A percentile compares a stretch with the other conserved stretches of the same genome.
These are phyloP conservation scores for Lichtheimia hyalospora DNA, from an alignment of 371 early-diverging fungal genomes.

Conservation along the genomic window DNA sequence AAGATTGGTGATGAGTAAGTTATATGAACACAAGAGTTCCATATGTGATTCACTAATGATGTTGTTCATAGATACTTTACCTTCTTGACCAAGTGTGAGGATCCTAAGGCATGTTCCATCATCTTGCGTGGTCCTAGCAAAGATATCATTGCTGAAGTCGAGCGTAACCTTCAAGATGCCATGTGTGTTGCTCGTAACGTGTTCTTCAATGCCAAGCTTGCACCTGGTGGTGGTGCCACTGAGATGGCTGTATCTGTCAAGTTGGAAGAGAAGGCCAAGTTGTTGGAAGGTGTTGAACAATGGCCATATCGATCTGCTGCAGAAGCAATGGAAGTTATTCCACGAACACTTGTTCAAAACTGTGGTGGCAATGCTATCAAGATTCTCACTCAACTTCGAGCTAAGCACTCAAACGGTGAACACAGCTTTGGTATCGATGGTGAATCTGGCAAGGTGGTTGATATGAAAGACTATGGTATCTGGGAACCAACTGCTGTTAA, in stretches of 20 bases:
- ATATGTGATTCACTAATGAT: background rate
- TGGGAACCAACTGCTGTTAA: constrained; percentile 99
- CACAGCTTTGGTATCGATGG: constrained; percentile 97
- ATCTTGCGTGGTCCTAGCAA: constrained; percentile 98
- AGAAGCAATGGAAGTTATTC: constrained; percentile 98
- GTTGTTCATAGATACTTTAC: constrained; percentile 75
- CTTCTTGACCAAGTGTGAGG: constrained; percentile 92
- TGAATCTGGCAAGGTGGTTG: constrained; percentile 90
- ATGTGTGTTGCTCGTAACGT: constrained; percentile 99
- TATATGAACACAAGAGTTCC: background rate
- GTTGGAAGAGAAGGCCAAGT: constrained; percentile 88
- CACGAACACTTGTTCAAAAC: constrained; percentile 97
- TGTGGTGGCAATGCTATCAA: constrained; percentile 98
- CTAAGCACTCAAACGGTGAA: constrained; percentile 91
- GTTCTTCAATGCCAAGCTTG: constrained; percentile 89
- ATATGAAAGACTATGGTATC: constrained; percentile 96
- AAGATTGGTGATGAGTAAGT: constrained; percentile 98
- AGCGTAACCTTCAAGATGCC: constrained; percentile 99
- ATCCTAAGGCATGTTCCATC: constrained; percentile 99
- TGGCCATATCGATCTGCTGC: constrained; percentile 96
- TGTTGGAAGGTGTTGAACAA: constrained; percentile 90
- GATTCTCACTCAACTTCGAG: constrained; percentile 90
- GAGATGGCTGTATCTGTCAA: constrained; percentile 98
- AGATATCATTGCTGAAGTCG: constrained; percentile 99
- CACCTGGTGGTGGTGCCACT: constrained; percentile 99